Evolutionary conservation across 2,329 filamentous ascomycete genomes (phyloP), one percentile per base, ranked within the genome.

Genomic region (Rachicladosporium sp.): DNA sequence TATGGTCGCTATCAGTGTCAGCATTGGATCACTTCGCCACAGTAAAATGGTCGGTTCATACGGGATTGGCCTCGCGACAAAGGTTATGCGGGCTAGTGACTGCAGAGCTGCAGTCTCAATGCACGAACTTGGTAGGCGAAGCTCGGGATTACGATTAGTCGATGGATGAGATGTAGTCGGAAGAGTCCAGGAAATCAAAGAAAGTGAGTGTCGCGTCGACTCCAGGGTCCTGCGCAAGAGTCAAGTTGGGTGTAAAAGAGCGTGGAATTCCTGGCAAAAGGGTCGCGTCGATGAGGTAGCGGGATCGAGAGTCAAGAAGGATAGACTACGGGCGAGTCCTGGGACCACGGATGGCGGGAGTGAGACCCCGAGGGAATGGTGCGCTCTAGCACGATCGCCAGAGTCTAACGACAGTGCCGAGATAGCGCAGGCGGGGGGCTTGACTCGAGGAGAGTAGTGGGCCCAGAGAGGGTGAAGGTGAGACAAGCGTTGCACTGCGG

Each of bases 191-290:
- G 10, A 32, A 43, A 46, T 39, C 41, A 41, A 48, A 45, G 37
- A 43, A 37, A 21, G 43, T 40, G 39, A 40, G 30, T 40, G 36
- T 37, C 41, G 36, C 43, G 38, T 33, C 35, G 44, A 38, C 37
- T 37, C 48, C 52, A 54, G 50, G 54, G 50, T 54, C 50, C 46
- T 48, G 52, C 43, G 46, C 49, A 43, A 46, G 51, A 52, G 51
- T 52, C 49, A 41, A 52, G 54, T 53, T 50, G 52, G 52, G 52
- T 52, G 51, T 51, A 51, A 56, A 56, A 44, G 54, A 57, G 44
- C 42, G 49, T 52, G 45, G 45, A 48, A 48, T 51, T 48, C 44
- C 48, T 44, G 46, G 53, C 46, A 46, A 48, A 47, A 45, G 49
- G 46, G 45, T 45, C 43, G 15, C 15, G 15, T 36, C 40, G 40